phyloP scores from a whole-genome alignment of 768 basidiomycete genomes.

The Hericium coralloides region DNA sequence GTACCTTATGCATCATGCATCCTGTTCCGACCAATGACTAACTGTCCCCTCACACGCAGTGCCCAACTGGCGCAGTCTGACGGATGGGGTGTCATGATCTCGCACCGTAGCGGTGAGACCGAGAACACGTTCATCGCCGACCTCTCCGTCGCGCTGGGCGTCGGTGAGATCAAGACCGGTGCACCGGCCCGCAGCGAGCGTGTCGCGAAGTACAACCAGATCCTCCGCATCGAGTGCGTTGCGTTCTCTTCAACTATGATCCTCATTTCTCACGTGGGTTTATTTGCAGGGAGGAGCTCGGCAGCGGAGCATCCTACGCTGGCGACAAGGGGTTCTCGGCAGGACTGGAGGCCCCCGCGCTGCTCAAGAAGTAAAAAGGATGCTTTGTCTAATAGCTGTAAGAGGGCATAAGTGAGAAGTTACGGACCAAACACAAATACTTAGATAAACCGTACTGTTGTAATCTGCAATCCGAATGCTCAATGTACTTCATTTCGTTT shows the following conservation, averaged over 20 bases:
- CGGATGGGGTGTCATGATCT: constrained; percentile 99
- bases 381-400: neutral
- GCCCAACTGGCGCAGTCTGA: constrained; percentile 93
- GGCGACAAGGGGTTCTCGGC: constrained; percentile 73
- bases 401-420: neutral
- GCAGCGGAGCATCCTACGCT: constrained; percentile 58
- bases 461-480: neutral
- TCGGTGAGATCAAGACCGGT: constrained; percentile 97
- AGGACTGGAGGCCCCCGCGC: constrained; percentile 62
- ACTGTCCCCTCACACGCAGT: constrained; percentile 29
- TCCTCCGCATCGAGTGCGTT: constrained; percentile 85
- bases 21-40: neutral
- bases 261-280: constrained; percentile 8
- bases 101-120: constrained; percentile 97
- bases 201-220: constrained; percentile 87
- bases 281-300: constrained; percentile 65
- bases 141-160: constrained; percentile 85
- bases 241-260: constrained; percentile 1
- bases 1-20: constrained; percentile 23
- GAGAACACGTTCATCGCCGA: constrained; percentile 97
- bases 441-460: neutral
- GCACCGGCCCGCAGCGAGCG: constrained; percentile 95
- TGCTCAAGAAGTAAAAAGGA: constrained; percentile 50
- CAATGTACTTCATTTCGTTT: too few species aligned
- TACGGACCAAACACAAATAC: neutral